Evolutionary conservation across 257 asterid species (phyloP).

Genomic region (Scutellaria barbata): DNA sequence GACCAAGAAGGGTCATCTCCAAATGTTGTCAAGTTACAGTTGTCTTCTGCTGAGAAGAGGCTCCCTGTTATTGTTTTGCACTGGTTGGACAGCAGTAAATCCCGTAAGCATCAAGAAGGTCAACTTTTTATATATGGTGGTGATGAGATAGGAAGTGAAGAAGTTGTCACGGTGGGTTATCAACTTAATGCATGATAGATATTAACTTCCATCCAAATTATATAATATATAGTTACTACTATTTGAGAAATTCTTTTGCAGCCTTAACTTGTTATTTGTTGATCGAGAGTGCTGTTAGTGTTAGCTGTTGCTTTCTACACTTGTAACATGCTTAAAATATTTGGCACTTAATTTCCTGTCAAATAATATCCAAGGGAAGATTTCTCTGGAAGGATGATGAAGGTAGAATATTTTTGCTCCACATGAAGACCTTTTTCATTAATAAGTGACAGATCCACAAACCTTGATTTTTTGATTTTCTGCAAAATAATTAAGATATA

Average conservation of each 20-base stretch:
- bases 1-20: constrained; percentile 53
- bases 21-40: constrained; percentile 73
- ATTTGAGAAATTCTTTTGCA: background rate
- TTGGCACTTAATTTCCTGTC: background rate
- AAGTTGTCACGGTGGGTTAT: constrained; percentile 78
- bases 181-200: constrained; percentile 32
- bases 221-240: background rate
- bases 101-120: constrained; percentile 59
- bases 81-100: constrained; percentile 65
- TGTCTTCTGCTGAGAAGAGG: constrained; percentile 82
- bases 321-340: constrained; percentile 5
- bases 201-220: constrained; percentile 6
- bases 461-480: constrained; percentile 17
- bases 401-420: background rate
- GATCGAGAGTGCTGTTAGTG: constrained; percentile 7
- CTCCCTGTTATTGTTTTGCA: constrained; percentile 85
- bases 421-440: background rate
- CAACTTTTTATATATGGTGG: constrained; percentile 89
- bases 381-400: constrained; percentile 6
- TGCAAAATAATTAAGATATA: constrained; percentile 11
- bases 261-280: background rate
- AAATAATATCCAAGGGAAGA: background rate
- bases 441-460: constrained; percentile 17
- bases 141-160: constrained; percentile 85
- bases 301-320: background rate